Evolutionary conservation across 495 filamentous ascomycete species (phyloP).

Genomic region (Lichina pygmaea): DNA sequence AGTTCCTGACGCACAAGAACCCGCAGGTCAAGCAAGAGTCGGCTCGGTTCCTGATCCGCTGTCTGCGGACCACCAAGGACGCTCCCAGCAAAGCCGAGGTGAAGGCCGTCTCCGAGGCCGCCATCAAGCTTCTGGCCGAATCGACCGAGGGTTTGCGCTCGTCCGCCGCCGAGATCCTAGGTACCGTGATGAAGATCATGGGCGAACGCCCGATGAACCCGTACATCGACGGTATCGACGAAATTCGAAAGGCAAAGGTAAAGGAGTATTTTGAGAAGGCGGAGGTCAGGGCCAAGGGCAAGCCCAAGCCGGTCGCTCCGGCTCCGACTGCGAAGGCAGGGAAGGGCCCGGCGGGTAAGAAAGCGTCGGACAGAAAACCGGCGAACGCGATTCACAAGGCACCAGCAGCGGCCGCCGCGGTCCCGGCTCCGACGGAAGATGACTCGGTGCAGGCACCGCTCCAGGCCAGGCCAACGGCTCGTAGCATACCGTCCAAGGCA

Average conservation of each 20-base stretch:
- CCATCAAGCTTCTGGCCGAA: slow-evolving; percentile 72
- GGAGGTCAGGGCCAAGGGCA: slow-evolving; percentile 89
- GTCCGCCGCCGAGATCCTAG: slow-evolving; percentile 72
- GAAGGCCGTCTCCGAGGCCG: slow-evolving; percentile 58
- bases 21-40: slow-evolving; percentile 91
- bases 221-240: slow-evolving; percentile 82
- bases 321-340: slow-evolving; percentile 8
- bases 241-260: slow-evolving; percentile 85
- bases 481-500: slow-evolving; percentile 32
- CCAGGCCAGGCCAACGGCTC: slow-evolving; percentile 29
- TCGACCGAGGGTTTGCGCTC: slow-evolving; percentile 61
- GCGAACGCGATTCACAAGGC: slow-evolving; percentile 19
- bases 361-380: slow-evolving; percentile 25
- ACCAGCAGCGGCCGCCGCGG: slow-evolving; percentile 22
- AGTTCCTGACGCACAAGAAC: slow-evolving; percentile 79
- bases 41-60: slow-evolving; percentile 70
- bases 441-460: slow-evolving; percentile 19
- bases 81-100: slow-evolving; percentile 64
- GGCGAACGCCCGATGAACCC: slow-evolving; percentile 91
- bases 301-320: slow-evolving; percentile 62
- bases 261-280: slow-evolving; percentile 85
- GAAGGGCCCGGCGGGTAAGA: slow-evolving; percentile 24
- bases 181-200: slow-evolving; percentile 96
- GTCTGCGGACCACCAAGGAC: slow-evolving; percentile 56
- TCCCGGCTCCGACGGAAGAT: slow-evolving; percentile 25